Percentiles rank a stretch among this genome's conserved stretches.
phyloP scores from a whole-genome alignment of 306 rosid genomes.

The Acmispon strigosus region DNA sequence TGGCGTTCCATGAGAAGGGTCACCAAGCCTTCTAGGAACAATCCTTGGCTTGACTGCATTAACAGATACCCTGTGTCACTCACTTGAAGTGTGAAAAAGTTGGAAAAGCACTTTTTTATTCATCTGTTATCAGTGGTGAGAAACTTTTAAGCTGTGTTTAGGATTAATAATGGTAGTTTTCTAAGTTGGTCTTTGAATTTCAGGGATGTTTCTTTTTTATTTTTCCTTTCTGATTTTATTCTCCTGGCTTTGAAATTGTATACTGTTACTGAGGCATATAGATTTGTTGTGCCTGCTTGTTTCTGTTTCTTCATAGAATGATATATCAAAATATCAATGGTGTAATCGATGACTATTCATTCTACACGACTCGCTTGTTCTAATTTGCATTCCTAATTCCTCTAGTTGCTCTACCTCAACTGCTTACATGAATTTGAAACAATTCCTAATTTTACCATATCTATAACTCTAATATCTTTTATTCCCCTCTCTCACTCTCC shows the following conservation, averaged over 20 bases:
- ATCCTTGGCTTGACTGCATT: slow-evolving; percentile 84
- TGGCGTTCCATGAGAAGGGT: slow-evolving; percentile 68
- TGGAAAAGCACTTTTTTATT: not conserved
- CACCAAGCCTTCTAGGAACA: slow-evolving; percentile 44
- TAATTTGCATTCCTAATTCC: not conserved
- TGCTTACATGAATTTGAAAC: not conserved
- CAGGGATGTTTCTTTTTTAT: not conserved
- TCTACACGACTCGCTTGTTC: no score
- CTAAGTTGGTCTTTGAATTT: not conserved
- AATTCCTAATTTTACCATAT: no score
- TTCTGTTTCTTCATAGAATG: slow-evolving; percentile 8
- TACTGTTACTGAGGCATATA: slow-evolving; percentile 1
- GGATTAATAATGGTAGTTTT: slow-evolving; percentile 14
- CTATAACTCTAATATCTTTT: no score
- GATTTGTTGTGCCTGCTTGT: not conserved
- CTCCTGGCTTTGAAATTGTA: slow-evolving; percentile 14
- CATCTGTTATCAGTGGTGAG: not conserved
- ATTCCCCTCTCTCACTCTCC: no score
- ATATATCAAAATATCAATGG: not conserved
- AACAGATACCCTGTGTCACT: slow-evolving; percentile 49
- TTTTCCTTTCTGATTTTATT: slow-evolving; percentile 2
- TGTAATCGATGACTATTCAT: not conserved
- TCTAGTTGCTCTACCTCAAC: slow-evolving; percentile 6
- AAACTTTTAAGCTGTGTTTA: not conserved
- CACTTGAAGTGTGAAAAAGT: not conserved